These are phyloP conservation scores for Globisporangium carolinianum DNA, from an alignment of 352 stramenopile species.

Conservation along the genomic window DNA sequence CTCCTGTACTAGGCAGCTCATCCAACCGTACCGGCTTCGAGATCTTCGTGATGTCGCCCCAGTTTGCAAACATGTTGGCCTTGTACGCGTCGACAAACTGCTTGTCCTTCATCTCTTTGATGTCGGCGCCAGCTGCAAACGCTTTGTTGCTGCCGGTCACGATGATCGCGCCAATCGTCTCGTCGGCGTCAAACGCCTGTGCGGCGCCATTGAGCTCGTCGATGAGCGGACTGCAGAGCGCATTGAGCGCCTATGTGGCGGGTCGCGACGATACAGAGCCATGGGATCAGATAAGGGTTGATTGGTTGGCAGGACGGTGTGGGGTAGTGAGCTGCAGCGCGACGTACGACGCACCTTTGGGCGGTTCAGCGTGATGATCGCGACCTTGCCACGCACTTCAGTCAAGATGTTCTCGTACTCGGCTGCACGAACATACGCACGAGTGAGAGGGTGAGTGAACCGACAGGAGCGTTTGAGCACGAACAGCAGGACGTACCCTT, in stretches of 20 bases:
- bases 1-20: slow-evolving; percentile 3
- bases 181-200: slow-evolving; percentile 88
- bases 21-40: slow-evolving; percentile 81
- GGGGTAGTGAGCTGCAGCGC: no score
- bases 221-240: slow-evolving; percentile 93
- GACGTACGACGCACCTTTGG: slow-evolving; percentile 67
- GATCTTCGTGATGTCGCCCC: slow-evolving; percentile 93
- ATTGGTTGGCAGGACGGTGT: no score
- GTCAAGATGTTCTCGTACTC: slow-evolving; percentile 86
- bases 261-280: neutral
- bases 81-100: slow-evolving; percentile 93
- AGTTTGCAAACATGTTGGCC: slow-evolving; percentile 97
- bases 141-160: slow-evolving; percentile 95
- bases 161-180: slow-evolving; percentile 92
- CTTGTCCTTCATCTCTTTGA: slow-evolving; percentile 95
- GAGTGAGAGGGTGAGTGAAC: neutral
- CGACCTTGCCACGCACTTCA: slow-evolving; percentile 87
- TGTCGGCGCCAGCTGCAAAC: slow-evolving; percentile 96
- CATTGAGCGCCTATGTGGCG: slow-evolving; percentile 87
- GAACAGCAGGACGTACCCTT: slow-evolving; percentile 25
- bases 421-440: slow-evolving; percentile 19
- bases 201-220: slow-evolving; percentile 93
- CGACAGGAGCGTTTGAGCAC: neutral
- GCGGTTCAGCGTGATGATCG: slow-evolving; percentile 94
- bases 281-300: no score